Evolutionary conservation across 1,284 basidiomycete genomes (phyloP).

Genomic region (Trichosporon coremiiforme): DNA sequence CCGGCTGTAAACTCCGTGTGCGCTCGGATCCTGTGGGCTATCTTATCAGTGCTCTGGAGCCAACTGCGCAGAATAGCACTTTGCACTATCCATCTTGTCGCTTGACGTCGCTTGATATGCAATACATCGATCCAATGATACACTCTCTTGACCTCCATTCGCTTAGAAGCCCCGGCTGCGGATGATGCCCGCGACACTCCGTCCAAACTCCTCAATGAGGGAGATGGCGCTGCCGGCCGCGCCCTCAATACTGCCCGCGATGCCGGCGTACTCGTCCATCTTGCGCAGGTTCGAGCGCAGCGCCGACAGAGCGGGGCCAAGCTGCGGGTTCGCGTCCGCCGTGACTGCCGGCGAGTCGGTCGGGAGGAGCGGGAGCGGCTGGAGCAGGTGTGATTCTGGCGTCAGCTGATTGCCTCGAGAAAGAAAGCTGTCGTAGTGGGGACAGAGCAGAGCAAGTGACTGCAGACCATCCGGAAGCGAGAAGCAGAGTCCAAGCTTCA

Average conservation of each 20-base stretch:
- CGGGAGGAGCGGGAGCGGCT: slow-evolving; percentile 36
- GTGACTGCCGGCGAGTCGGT: neutral
- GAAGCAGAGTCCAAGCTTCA: too few relatives aligned
- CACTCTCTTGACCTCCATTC: neutral
- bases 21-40: neutral
- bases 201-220: slow-evolving; percentile 41
- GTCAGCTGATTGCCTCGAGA: slow-evolving; percentile 19
- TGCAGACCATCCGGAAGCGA: too few relatives aligned
- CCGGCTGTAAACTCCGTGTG: too few relatives aligned
- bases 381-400: slow-evolving; percentile 46
- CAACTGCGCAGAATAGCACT: too few relatives aligned
- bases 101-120: neutral
- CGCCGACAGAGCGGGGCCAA: slow-evolving; percentile 36
- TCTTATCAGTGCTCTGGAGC: neutral
- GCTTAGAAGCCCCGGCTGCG: slow-evolving; percentile 42
- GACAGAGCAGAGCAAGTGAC: too few relatives aligned
- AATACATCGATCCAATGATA: slow-evolving; percentile 11
- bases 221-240: slow-evolving; percentile 38
- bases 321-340: slow-evolving; percentile 35
- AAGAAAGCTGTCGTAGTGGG: too few relatives aligned
- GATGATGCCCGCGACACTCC: slow-evolving; percentile 41
- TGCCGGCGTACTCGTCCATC: slow-evolving; percentile 30
- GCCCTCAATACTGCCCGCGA: slow-evolving; percentile 34
- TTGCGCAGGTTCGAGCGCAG: slow-evolving; percentile 38
- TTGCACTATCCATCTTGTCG: neutral